Percentiles rank a stretch among this genome's conserved stretches.
Conservation (phyloP, 2,329 filamentous ascomycete genomes). For the Dactylellina haptotyla region DNA sequence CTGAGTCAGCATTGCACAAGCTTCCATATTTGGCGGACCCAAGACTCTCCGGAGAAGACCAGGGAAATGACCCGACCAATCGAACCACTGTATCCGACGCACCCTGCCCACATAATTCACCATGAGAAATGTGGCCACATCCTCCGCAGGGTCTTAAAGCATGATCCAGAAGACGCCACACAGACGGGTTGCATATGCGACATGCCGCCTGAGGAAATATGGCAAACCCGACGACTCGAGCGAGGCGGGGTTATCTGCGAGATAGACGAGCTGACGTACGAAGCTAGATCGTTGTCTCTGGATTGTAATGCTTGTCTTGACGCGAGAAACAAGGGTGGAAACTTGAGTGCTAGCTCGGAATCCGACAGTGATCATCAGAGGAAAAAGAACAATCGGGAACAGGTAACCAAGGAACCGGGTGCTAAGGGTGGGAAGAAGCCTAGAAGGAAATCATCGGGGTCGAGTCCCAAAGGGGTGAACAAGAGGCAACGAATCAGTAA, state of each 20-base stretch:
- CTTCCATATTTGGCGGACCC: not conserved
- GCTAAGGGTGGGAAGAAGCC: not conserved
- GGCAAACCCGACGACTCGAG: slow-evolving; percentile 26
- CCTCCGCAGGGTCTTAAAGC: slow-evolving; percentile 29
- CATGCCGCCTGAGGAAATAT: slow-evolving; percentile 33
- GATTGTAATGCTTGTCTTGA: slow-evolving; percentile 41
- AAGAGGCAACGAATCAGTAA: slow-evolving; percentile 12
- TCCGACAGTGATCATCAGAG: slow-evolving; percentile 1
- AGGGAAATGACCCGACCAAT: slow-evolving; percentile 42
- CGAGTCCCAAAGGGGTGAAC: not conserved
- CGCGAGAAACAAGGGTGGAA: not conserved
- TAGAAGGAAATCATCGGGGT: not conserved
- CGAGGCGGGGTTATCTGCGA: slow-evolving; percentile 34
- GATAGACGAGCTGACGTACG: slow-evolving; percentile 49
- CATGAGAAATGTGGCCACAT: slow-evolving; percentile 41
- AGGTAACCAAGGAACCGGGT: not conserved
- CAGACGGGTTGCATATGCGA: slow-evolving; percentile 44
- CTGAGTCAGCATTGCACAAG: not conserved
- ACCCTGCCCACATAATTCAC: slow-evolving; percentile 44
- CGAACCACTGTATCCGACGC: slow-evolving; percentile 32
- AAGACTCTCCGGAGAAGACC: not conserved
- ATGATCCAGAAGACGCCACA: slow-evolving; percentile 16
- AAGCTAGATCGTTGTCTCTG: slow-evolving; percentile 22
- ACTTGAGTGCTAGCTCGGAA: not conserved
- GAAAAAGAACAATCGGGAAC: no score